Evolutionary conservation across 2,329 filamentous ascomycete genomes (phyloP).

Genomic region (Neonectria sp.): DNA sequence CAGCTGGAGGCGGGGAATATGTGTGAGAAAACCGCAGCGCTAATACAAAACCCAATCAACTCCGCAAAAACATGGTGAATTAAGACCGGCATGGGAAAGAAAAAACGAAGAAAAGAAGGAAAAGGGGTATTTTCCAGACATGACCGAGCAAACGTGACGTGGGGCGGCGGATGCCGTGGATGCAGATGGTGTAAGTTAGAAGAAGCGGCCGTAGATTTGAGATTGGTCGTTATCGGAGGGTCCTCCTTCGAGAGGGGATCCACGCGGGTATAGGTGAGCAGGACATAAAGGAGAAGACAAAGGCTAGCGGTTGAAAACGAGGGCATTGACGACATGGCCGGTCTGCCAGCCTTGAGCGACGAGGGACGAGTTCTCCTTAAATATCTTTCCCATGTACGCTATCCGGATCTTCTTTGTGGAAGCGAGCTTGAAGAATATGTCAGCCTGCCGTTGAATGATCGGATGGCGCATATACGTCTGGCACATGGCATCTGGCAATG

Average conservation of each 20-base stretch:
- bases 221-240: not conserved
- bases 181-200: slow-evolving; percentile 9
- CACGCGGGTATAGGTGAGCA: not conserved
- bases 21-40: slow-evolving; percentile 26
- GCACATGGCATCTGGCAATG: not conserved
- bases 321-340: slow-evolving; percentile 82
- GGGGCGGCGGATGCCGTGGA: slow-evolving; percentile 22
- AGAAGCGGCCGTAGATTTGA: not conserved
- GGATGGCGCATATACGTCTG: not conserved
- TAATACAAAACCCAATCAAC: slow-evolving; percentile 24
- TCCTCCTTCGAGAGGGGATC: not conserved
- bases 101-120: slow-evolving; percentile 18
- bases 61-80: slow-evolving; percentile 20
- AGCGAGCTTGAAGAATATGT: slow-evolving; percentile 64
- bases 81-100: slow-evolving; percentile 16
- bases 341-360: slow-evolving; percentile 81
- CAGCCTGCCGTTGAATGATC: slow-evolving; percentile 11
- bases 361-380: slow-evolving; percentile 78
- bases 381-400: slow-evolving; percentile 85
- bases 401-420: slow-evolving; percentile 75
- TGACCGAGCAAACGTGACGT: slow-evolving; percentile 26
- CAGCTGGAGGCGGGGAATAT: slow-evolving; percentile 2
- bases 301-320: slow-evolving; percentile 71
- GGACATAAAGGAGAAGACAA: not conserved
- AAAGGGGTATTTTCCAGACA: slow-evolving; percentile 50